Base-by-base conservation (phyloP, 208 protist species). In the Acanthamoeba sp. region DNA sequence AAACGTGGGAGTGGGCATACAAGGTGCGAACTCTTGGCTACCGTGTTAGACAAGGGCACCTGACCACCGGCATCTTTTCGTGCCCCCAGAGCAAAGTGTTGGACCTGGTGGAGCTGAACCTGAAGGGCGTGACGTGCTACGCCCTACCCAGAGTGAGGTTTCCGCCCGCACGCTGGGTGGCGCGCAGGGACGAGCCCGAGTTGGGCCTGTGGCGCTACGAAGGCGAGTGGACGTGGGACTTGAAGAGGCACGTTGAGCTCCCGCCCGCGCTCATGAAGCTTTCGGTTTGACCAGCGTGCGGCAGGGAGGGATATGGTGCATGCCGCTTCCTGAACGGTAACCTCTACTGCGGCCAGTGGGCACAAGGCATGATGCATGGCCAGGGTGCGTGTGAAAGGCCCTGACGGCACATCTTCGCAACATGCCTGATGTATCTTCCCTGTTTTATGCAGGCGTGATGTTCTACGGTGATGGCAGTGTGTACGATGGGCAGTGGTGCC, bases 381-480 rank as follows among this genome's bases (percentile, higher is more conserved):
- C 22, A 85, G 9, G 76, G 76, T 85, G n/a, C 66, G 34, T 76
- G 59, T 66, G 59, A 27, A 62, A n/a, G n/a, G n/a, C n/a, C n/a
- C n/a, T n/a, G n/a, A n/a, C n/a, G n/a, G n/a, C n/a, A n/a, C n/a
- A n/a, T n/a, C n/a, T n/a, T n/a, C n/a, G n/a, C n/a, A n/a, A n/a
- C n/a, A n/a, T 48, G 42, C 42, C 42, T 48, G 42, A 3, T 48
- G 29, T 36, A 7, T 71, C 3, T 2, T 71, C 2, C n/a, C 9
- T 18, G 3, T 50, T 52, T 82, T 10, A 82, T 9, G 36, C 76
- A 85, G 76, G 76, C 3, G 76, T 57, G 5, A 85, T 85, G 76
- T 34, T 40, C 42, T 85, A 85, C 76, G 20, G 76, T 57, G 76
- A 85, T 57, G 76, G 76, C 32, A 85, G 76, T 34, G 76, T 85